These are phyloP conservation scores for Apiospora malaysiana DNA, from an alignment of 2,329 filamentous ascomycete species.

Conservation along the genomic window DNA sequence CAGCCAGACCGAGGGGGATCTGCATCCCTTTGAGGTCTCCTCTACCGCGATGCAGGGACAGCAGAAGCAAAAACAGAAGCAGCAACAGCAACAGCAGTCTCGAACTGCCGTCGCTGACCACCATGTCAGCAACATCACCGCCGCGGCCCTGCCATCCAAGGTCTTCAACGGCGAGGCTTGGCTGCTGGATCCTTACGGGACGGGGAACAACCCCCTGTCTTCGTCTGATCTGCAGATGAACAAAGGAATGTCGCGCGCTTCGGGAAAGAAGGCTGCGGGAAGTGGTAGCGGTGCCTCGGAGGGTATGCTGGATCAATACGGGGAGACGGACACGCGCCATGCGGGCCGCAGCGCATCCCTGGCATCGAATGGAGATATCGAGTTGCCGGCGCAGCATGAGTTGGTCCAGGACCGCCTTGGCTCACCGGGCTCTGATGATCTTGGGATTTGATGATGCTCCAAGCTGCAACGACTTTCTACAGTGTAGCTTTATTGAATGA, in stretches of 20 bases:
- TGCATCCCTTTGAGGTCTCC: not conserved
- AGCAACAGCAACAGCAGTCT: not conserved
- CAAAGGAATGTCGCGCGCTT: not conserved
- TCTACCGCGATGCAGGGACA: not conserved
- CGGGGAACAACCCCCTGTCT: not conserved
- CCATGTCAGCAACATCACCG: not conserved
- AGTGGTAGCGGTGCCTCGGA: not conserved
- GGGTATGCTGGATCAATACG: not conserved
- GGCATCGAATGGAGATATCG: not conserved
- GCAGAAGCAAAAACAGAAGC: not conserved
- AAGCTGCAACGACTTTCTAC: no score
- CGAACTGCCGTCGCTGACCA: not conserved
- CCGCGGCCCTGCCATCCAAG: not conserved
- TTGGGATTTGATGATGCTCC: not conserved
- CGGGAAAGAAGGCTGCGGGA: not conserved
- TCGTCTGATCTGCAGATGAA: not conserved
- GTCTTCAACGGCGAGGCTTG: slow-evolving; percentile 6
- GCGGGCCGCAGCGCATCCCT: not conserved
- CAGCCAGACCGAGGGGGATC: not conserved
- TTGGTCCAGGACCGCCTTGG: not conserved
- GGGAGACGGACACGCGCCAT: not conserved
- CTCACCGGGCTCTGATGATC: not conserved
- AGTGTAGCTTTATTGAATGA: not conserved
- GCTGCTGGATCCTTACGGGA: slow-evolving; percentile 9
- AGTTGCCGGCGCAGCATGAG: not conserved